Conservation (phyloP, 2,329 filamentous ascomycete species). For the Cordyceps cateniannulata region DNA sequence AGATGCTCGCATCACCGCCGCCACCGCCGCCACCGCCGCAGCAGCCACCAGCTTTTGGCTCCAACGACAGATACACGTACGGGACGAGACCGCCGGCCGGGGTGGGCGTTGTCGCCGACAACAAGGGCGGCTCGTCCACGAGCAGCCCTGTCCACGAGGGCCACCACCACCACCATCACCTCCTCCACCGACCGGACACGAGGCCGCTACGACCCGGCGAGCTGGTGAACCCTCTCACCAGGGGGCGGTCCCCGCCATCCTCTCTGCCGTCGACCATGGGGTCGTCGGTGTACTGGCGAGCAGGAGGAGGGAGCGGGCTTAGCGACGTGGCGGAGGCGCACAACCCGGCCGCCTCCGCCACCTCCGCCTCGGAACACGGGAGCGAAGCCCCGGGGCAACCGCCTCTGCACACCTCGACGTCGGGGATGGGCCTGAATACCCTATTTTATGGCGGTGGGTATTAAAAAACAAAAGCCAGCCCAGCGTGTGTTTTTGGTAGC, state of each 20-base stretch:
- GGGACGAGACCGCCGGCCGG: slow-evolving; percentile 28
- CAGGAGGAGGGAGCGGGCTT: background rate
- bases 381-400: background rate
- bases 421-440: slow-evolving; percentile 8
- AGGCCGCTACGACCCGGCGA: slow-evolving; percentile 53
- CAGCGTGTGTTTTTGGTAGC: background rate
- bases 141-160: slow-evolving; percentile 17
- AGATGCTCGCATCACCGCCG: slow-evolving; percentile 49
- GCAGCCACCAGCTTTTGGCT: background rate
- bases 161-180: background rate
- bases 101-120: slow-evolving; percentile 29
- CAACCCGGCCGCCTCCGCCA: background rate
- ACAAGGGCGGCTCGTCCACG: background rate
- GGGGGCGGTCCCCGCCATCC: slow-evolving; percentile 44
- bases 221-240: slow-evolving; percentile 49
- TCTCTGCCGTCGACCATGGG: slow-evolving; percentile 52
- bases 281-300: slow-evolving; percentile 52
- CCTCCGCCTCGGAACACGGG: background rate
- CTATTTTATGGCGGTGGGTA: slow-evolving; percentile 12
- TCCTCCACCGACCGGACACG: slow-evolving; percentile 32
- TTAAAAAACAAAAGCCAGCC: background rate
- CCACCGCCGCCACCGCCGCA: too few species aligned
- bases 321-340: slow-evolving; percentile 6
- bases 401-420: slow-evolving; percentile 1
- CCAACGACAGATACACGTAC: slow-evolving; percentile 41